These are phyloP conservation scores for Macaranga tanarius DNA, from an alignment of 441 rosid genomes.

Conservation along the genomic window DNA sequence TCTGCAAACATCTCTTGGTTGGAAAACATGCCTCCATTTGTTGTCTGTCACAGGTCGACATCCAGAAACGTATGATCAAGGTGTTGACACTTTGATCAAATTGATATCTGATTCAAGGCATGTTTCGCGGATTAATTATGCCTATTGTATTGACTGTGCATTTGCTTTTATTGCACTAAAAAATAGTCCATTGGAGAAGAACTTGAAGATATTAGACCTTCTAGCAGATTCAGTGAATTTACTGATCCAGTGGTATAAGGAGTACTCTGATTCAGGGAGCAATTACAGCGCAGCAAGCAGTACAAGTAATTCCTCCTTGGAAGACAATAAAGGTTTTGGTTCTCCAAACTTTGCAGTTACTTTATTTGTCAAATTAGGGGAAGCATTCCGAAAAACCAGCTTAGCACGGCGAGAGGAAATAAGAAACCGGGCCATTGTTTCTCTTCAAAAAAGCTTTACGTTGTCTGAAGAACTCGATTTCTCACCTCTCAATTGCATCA, in stretches of 20 bases:
- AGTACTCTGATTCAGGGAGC: conserved; percentile 39
- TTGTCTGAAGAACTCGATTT: conserved; percentile 63
- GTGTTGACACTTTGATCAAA: conserved; percentile 62
- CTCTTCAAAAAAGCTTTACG: conserved; percentile 55
- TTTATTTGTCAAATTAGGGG: conserved; percentile 70
- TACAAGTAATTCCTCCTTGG: conserved; percentile 49
- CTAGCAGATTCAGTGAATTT: conserved; percentile 59
- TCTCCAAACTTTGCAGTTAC: conserved; percentile 39
- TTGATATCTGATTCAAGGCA: conserved; percentile 52
- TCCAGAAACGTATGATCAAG: conserved; percentile 67
- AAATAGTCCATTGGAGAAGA: conserved; percentile 76
- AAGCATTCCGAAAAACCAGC: conserved; percentile 77
- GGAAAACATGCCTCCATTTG: conserved; percentile 77
- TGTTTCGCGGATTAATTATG: conserved; percentile 53
- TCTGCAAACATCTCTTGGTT: conserved; percentile 67
- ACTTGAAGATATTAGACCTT: conserved; percentile 62
- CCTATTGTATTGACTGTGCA: conserved; percentile 73
- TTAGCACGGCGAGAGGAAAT: conserved; percentile 78
- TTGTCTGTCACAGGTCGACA: conserved; percentile 68
- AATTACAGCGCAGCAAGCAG: conserved; percentile 48
- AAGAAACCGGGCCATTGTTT: conserved; percentile 59
- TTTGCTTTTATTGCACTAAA: conserved; percentile 71
- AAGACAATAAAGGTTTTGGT: conserved; percentile 40
- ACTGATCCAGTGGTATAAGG: conserved; percentile 59
- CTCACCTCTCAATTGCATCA: conserved; percentile 54